Percentiles rank a stretch among this genome's conserved stretches.
These are phyloP conservation scores for Acanthamoeba castellanii DNA, from an alignment of 208 protist genomes.

Conservation along the genomic window DNA sequence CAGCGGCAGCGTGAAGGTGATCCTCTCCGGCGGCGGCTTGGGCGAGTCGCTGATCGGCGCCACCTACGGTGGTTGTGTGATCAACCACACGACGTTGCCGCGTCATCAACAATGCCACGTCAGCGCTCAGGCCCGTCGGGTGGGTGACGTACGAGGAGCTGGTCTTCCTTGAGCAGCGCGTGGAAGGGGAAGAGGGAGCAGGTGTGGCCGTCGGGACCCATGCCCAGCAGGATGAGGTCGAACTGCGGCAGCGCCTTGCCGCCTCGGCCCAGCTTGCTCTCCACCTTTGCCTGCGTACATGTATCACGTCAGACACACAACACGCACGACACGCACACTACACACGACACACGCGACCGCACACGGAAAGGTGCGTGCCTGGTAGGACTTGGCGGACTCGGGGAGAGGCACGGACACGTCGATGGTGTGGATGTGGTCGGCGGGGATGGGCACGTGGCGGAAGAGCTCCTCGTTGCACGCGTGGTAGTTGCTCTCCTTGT, in stretches of 20 bases:
- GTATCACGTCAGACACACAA: too few relatives aligned
- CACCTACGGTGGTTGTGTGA: constrained; percentile 17
- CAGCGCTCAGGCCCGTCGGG: too few relatives aligned
- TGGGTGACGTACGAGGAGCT: not conserved
- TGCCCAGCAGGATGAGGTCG: constrained; percentile 83
- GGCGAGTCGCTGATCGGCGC: constrained; percentile 79
- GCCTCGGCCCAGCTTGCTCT: not conserved
- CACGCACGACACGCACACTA: not conserved
- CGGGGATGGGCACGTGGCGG: constrained; percentile 68
- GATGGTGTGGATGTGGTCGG: constrained; percentile 67
- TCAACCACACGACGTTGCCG: not conserved
- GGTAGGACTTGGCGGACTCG: constrained; percentile 69
- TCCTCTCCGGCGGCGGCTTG: constrained; percentile 82
- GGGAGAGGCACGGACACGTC: not conserved
- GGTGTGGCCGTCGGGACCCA: constrained; percentile 87
- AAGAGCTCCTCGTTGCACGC: constrained; percentile 75
- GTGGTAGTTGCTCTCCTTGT: constrained; percentile 80
- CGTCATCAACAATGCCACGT: too few relatives aligned
- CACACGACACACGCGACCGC: not conserved
- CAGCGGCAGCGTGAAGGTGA: constrained; percentile 84
- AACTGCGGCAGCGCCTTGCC: constrained; percentile 19
- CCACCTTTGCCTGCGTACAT: not conserved
- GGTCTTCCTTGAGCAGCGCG: constrained; percentile 71
- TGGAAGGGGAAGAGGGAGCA: constrained; percentile 84
- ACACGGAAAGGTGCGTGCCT: not conserved